Evolutionary conservation across 2,329 filamentous ascomycete genomes (phyloP).

Genomic region (Cladosporium austrohemisphaericum): DNA sequence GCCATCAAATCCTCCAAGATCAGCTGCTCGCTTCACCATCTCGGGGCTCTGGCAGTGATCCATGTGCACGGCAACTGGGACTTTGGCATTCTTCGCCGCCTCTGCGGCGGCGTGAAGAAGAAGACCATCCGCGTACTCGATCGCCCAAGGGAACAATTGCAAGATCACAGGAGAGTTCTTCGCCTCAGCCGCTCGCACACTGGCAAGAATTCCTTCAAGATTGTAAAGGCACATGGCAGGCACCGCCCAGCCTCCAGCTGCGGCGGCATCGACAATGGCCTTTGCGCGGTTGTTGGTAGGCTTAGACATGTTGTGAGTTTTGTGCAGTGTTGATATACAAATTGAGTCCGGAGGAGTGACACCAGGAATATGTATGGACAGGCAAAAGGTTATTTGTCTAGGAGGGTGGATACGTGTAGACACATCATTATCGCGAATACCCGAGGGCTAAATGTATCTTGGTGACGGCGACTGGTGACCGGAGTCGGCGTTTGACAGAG

Average conservation of each 20-base stretch:
- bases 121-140: constrained; percentile 26
- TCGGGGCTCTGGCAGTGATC: constrained; percentile 28
- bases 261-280: constrained; percentile 16
- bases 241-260: constrained; percentile 12
- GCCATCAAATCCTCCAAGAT: constrained; percentile 27
- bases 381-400: too few species aligned
- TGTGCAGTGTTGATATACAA: too few species aligned
- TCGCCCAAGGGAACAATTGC: constrained; percentile 31
- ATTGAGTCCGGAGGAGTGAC: background rate
- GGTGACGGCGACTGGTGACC: too few species aligned
- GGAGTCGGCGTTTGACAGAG: too few species aligned
- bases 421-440: background rate
- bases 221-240: constrained; percentile 20
- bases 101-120: constrained; percentile 26
- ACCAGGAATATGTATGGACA: background rate
- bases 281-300: constrained; percentile 14
- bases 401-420: background rate
- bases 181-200: constrained; percentile 29
- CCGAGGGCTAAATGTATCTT: constrained; percentile 9
- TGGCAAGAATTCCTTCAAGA: constrained; percentile 27
- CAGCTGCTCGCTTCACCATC: constrained; percentile 24
- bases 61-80: constrained; percentile 30
- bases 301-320: constrained; percentile 1
- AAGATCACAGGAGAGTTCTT: constrained; percentile 27
- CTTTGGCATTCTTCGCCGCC: constrained; percentile 23